phyloP scores from a whole-genome alignment of 805 yeast species.

The Wickerhamomyces tratensis region DNA sequence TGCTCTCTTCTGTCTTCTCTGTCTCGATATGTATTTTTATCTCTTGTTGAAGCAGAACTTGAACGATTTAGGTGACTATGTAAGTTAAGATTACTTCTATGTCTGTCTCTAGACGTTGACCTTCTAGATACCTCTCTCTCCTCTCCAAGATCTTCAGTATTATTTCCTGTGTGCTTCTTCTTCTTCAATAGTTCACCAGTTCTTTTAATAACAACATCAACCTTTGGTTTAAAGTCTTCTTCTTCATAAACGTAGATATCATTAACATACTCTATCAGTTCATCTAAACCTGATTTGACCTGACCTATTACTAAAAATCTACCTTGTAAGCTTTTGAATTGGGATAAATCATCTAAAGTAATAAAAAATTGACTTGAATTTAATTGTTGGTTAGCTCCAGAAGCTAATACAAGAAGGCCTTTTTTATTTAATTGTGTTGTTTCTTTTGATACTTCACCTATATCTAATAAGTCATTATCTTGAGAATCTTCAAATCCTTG shows the following conservation, averaged over 20 bases:
- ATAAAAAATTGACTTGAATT: slow-evolving; percentile 1
- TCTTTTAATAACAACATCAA: neutral
- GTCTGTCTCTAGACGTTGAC: no score
- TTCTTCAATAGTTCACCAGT: slow-evolving; percentile 1
- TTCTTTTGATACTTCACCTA: neutral
- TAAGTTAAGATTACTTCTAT: no score
- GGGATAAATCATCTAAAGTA: neutral
- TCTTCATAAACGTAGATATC: neutral
- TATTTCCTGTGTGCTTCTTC: neutral
- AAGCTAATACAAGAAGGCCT: neutral
- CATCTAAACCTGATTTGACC: neutral
- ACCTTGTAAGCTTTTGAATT: neutral
- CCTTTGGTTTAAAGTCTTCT: neutral
- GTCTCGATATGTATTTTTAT: no score
- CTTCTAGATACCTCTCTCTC: no score
- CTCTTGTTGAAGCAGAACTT: no score
- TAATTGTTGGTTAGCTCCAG: neutral
- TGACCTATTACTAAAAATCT: neutral
- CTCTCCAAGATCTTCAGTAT: no score
- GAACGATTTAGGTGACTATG: no score
- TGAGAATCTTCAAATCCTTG: neutral
- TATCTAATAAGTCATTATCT: neutral
- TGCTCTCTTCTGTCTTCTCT: no score
- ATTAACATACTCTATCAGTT: neutral
- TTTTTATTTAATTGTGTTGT: neutral